Evolutionary conservation across 192 early-diverging fungal species (phyloP).

Genomic region (Rhizoclosmatium globosum): DNA sequence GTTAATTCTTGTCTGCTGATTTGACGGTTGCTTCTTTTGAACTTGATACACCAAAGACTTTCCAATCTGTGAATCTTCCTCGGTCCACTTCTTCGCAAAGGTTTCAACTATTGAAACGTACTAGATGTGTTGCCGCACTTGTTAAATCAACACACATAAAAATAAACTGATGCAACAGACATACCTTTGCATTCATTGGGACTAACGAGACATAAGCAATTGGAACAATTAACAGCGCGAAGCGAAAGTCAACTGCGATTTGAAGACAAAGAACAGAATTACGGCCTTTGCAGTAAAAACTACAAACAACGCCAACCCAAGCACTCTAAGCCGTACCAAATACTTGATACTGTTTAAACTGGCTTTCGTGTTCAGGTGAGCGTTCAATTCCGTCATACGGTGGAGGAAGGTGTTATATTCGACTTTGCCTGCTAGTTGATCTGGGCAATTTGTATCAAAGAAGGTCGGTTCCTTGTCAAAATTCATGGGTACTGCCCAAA

Average conservation of each 20-base stretch:
- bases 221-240: background rate
- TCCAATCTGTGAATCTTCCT: conserved; percentile 11
- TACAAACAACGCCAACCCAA: too few species aligned
- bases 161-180: background rate
- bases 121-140: background rate
- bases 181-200: background rate
- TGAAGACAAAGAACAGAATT: background rate
- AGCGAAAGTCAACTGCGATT: background rate
- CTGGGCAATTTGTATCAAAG: background rate
- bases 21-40: background rate
- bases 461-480: background rate
- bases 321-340: too few species aligned
- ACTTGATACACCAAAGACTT: background rate
- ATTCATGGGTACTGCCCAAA: background rate
- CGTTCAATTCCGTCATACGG: too few species aligned
- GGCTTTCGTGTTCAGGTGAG: background rate
- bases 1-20: background rate
- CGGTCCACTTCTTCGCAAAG: background rate
- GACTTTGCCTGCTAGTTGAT: conserved; percentile 5
- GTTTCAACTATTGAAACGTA: background rate
- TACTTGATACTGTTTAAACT: too few species aligned
- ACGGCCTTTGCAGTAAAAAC: background rate
- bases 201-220: background rate
- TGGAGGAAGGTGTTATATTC: background rate
- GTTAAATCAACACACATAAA: too few species aligned